Percentiles rank a stretch among this genome's conserved stretches.
These are phyloP conservation scores for Fusarium begoniae DNA, from an alignment of 2,329 filamentous ascomycete species.

Conservation along the genomic window DNA sequence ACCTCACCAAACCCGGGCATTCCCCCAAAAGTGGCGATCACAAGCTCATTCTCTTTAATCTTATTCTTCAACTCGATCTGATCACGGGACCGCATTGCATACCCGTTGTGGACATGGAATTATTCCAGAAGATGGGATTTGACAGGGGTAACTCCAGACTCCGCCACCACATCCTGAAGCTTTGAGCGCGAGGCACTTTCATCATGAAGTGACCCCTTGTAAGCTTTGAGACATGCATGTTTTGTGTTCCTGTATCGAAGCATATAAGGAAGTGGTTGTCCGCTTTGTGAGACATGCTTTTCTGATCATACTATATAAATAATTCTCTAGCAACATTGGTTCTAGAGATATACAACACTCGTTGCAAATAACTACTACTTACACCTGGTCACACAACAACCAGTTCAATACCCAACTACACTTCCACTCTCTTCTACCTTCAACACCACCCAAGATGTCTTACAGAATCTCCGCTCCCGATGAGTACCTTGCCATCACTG, in stretches of 20 bases:
- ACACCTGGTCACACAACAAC: background rate
- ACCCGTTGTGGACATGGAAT: constrained; percentile 11
- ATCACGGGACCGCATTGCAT: constrained; percentile 18
- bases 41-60: background rate
- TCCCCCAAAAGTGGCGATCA: constrained; percentile 10
- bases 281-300: background rate
- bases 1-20: background rate
- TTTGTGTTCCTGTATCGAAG: background rate
- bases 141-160: background rate
- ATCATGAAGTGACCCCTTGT: background rate
- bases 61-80: background rate
- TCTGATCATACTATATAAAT: background rate
- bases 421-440: background rate
- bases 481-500: constrained; percentile 88
- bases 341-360: constrained; percentile 15
- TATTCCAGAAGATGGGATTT: constrained; percentile 19
- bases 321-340: constrained; percentile 1
- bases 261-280: constrained; percentile 22
- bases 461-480: constrained; percentile 78
- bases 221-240: background rate
- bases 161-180: constrained; percentile 12
- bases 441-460: constrained; percentile 52
- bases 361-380: constrained; percentile 1
- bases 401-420: background rate
- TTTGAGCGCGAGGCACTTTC: constrained; percentile 13